Conservation (phyloP, 1,284 basidiomycete genomes). For the Apiotrichum gamsii region DNA sequence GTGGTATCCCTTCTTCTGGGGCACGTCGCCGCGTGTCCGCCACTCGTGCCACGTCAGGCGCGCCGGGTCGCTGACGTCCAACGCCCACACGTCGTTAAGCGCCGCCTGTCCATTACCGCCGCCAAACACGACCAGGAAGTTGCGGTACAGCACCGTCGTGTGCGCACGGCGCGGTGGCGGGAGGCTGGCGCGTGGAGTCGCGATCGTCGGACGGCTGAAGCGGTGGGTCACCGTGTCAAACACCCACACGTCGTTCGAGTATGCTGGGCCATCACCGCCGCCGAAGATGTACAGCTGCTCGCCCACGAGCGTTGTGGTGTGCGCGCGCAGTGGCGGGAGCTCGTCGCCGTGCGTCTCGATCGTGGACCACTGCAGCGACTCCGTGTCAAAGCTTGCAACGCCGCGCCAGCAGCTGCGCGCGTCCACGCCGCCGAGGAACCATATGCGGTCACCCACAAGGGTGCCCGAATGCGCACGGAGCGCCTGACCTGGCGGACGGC, state of each 20-base stretch:
- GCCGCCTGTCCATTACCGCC: conserved; percentile 85
- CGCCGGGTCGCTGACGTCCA: conserved; percentile 54
- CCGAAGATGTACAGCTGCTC: conserved; percentile 71
- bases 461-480: conserved; percentile 80
- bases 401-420: conserved; percentile 65
- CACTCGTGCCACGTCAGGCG: conserved; percentile 53
- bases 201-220: conserved; percentile 53
- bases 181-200: conserved; percentile 38
- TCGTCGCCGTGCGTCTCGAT: conserved; percentile 66
- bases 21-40: conserved; percentile 41
- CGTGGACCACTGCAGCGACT: conserved; percentile 83
- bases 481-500: conserved; percentile 62
- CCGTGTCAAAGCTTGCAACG: conserved; percentile 79
- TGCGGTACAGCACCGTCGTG: conserved; percentile 68
- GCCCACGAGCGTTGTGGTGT: conserved; percentile 79
- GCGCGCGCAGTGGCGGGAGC: conserved; percentile 77
- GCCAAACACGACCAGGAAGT: conserved; percentile 78
- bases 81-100: conserved; percentile 81
- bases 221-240: conserved; percentile 69
- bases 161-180: conserved; percentile 75
- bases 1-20: conserved; percentile 74
- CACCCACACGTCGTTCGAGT: conserved; percentile 61
- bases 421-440: conserved; percentile 86
- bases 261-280: conserved; percentile 68
- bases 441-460: conserved; percentile 70